Evolutionary conservation across 2,329 filamentous ascomycete species (phyloP).

Genomic region (Pyricularia grisea): DNA sequence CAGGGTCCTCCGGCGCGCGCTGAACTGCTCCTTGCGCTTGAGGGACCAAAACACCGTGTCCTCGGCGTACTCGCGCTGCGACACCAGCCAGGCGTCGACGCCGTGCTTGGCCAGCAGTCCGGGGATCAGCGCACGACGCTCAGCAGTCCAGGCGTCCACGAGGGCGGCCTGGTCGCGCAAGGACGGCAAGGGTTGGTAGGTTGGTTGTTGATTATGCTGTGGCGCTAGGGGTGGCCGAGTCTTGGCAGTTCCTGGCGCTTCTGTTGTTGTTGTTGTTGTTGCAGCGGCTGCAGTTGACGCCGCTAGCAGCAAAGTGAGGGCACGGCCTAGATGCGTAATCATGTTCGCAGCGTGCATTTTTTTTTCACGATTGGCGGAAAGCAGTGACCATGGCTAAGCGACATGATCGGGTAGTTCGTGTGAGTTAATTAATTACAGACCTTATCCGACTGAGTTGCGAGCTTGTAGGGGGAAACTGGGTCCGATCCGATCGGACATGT

Average conservation of each 20-base stretch:
- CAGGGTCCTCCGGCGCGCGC: conserved; percentile 38
- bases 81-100: conserved; percentile 40
- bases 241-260: too few relatives aligned
- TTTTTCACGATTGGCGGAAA: background rate
- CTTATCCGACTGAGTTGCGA: too few relatives aligned
- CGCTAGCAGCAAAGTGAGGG: background rate
- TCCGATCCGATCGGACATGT: too few relatives aligned
- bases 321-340: background rate
- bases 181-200: conserved; percentile 28
- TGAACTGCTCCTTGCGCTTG: conserved; percentile 34
- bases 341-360: background rate
- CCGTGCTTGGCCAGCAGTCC: conserved; percentile 31
- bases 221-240: background rate
- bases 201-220: background rate
- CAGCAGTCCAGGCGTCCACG: conserved; percentile 32
- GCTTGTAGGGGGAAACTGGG: too few relatives aligned
- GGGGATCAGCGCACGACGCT: conserved; percentile 31
- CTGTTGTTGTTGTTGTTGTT: background rate
- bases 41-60: conserved; percentile 42
- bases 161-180: conserved; percentile 33
- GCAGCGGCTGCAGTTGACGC: background rate
- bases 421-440: too few relatives aligned
- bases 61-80: conserved; percentile 41
- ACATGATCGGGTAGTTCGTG: too few relatives aligned
- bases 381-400: too few relatives aligned